Percentiles rank a stretch among this genome's conserved stretches.
phyloP scores from a whole-genome alignment of 2,329 filamentous ascomycete genomes.

The Cladosporium oxysporum region DNA sequence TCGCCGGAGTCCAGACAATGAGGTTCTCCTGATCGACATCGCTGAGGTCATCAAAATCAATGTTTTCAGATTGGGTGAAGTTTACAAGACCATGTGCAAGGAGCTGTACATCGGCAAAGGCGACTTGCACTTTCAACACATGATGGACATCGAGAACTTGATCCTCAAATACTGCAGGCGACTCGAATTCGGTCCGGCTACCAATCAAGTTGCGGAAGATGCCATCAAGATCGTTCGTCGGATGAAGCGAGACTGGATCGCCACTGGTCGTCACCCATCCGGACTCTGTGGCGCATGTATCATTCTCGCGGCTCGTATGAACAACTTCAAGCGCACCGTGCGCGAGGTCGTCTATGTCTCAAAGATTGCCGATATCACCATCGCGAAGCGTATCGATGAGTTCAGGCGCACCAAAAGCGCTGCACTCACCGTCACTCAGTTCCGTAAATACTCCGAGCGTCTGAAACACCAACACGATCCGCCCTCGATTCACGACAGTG shows the following conservation, averaged over 20 bases:
- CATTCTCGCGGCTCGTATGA: constrained; percentile 94
- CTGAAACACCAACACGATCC: constrained; percentile 77
- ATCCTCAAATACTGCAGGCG: constrained; percentile 89
- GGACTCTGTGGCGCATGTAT: constrained; percentile 93
- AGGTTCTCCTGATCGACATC: constrained; percentile 92
- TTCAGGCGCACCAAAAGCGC: constrained; percentile 87
- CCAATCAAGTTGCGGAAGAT: constrained; percentile 81
- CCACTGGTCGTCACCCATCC: constrained; percentile 86
- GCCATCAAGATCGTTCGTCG: constrained; percentile 84
- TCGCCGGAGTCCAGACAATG: constrained; percentile 74
- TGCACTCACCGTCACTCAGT: constrained; percentile 83
- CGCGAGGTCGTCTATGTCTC: constrained; percentile 97
- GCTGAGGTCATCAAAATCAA: constrained; percentile 83
- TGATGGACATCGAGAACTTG: constrained; percentile 79
- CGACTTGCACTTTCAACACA: constrained; percentile 53
- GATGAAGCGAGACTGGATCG: constrained; percentile 98
- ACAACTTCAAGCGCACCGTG: constrained; percentile 92
- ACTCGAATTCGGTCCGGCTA: constrained; percentile 83
- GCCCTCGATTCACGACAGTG: constrained; percentile 74
- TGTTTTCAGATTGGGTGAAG: constrained; percentile 86
- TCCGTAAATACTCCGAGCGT: constrained; percentile 66
- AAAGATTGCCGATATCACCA: constrained; percentile 91
- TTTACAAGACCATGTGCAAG: constrained; percentile 80
- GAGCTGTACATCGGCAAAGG: constrained; percentile 62
- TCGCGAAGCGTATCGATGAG: constrained; percentile 87